These are phyloP conservation scores for Stachybotrys elegans DNA, from an alignment of 2,329 filamentous ascomycete species.

Conservation along the genomic window DNA sequence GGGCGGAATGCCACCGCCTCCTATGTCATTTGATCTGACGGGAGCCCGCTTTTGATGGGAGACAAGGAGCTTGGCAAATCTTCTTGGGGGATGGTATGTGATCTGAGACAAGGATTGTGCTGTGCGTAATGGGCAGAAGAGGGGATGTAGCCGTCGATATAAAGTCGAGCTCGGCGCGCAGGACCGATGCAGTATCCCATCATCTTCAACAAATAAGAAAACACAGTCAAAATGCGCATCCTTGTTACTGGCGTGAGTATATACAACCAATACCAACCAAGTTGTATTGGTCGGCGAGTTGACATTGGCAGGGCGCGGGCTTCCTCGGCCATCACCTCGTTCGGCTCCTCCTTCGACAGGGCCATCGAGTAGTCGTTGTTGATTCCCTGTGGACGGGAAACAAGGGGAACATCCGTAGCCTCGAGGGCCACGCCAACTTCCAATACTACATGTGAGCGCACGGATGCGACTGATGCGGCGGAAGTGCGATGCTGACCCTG, in stretches of 20 bases:
- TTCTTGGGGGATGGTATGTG: too few relatives aligned
- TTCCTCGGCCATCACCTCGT: conserved; percentile 11
- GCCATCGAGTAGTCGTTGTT: conserved; percentile 6
- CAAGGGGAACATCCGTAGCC: conserved; percentile 4
- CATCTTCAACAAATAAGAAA: too few relatives aligned
- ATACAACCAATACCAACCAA: too few relatives aligned
- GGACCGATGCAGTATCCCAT: too few relatives aligned
- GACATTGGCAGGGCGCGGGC: conserved; percentile 6
- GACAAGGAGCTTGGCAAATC: too few relatives aligned
- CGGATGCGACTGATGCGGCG: neutral
- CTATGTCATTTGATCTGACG: too few relatives aligned
- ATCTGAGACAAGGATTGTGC: too few relatives aligned
- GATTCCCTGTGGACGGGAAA: conserved; percentile 10
- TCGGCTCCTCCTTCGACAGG: conserved; percentile 4
- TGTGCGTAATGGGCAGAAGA: too few relatives aligned
- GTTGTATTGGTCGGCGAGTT: neutral
- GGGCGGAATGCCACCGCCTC: too few relatives aligned
- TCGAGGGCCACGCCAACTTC: conserved; percentile 5
- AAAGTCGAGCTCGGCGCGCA: too few relatives aligned
- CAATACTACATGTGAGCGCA: conserved; percentile 3
- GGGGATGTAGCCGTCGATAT: too few relatives aligned
- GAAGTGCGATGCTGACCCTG: neutral
- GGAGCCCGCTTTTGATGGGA: too few relatives aligned
- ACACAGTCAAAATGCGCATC: neutral
- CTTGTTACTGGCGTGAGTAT: conserved; percentile 1